Conservation (phyloP, 768 basidiomycete species). For the Daedaleopsis sinensis region DNA sequence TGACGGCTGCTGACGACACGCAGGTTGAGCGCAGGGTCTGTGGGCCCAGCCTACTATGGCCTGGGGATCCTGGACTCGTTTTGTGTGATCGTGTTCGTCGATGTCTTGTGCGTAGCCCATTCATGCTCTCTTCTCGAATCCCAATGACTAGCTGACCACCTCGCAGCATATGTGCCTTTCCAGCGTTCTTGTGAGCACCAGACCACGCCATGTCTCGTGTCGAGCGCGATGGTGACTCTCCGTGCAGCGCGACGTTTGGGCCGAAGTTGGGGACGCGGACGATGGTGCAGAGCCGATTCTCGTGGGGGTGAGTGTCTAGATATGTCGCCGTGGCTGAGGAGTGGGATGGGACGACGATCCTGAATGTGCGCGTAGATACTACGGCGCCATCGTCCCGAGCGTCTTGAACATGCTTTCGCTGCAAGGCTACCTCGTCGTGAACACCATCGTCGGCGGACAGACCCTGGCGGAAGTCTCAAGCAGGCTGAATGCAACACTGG, state of each 20-base stretch:
- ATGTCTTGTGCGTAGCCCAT: slow-evolving; percentile 42
- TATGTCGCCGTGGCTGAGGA: too few relatives aligned
- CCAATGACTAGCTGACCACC: background rate
- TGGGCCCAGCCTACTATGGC: slow-evolving; percentile 52
- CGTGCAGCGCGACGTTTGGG: slow-evolving; percentile 48
- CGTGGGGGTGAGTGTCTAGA: slow-evolving; percentile 44
- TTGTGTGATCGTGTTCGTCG: slow-evolving; percentile 44
- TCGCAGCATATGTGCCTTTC: slow-evolving; percentile 36
- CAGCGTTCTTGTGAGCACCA: slow-evolving; percentile 40
- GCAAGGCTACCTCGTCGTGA: slow-evolving; percentile 51
- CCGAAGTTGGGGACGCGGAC: slow-evolving; percentile 57
- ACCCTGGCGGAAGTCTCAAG: slow-evolving; percentile 43
- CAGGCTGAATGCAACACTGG: slow-evolving; percentile 33
- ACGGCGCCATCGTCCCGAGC: slow-evolving; percentile 42
- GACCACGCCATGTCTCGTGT: background rate
- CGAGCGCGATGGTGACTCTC: background rate
- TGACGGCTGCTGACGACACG: too few relatives aligned
- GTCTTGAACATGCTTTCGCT: slow-evolving; percentile 46
- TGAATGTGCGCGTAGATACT: slow-evolving; percentile 35
- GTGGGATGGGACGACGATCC: too few relatives aligned
- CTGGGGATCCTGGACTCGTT: slow-evolving; percentile 49
- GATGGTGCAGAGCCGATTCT: slow-evolving; percentile 59
- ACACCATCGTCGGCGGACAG: slow-evolving; percentile 53
- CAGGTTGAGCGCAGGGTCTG: slow-evolving; percentile 52
- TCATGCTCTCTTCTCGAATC: too few relatives aligned